Base-by-base conservation (phyloP, 1,284 basidiomycete genomes). In the Ustilago crameri region DNA sequence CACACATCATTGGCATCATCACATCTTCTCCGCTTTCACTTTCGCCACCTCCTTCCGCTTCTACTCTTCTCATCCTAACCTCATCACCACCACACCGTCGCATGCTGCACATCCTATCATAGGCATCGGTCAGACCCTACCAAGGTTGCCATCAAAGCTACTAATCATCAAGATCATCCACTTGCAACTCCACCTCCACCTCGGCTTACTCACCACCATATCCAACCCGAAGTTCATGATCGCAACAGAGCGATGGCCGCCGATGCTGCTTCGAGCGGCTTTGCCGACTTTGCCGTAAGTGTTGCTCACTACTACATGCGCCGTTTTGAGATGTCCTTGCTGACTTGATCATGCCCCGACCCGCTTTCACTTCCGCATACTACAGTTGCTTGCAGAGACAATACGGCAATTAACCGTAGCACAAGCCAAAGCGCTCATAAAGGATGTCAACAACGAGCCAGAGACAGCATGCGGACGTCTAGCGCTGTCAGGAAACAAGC, bases 401-500 rank as follows among this genome's bases (percentile, higher is more conserved):
- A 70, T 78, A 42, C 62, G 61, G 5, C 26, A 56, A 2, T 49
- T 78, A n/a, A 78, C 75, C 24, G 64, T 80, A 1, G 67, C 65
- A 22, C 58, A 71, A 32, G 59, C 78, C 38, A 80, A 80, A 47
- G 63, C 65, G 22, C 62, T 74, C 38, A 70, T 80, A 52, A 73
- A 68, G 47, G 70, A 74, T 17, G 43, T 80, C 57, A 76, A 76
- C 64, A 71, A 73, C 48, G 76, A 65, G 35, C 52, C 51, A 5
- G 64, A 65, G 10, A 45, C 57, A 9, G 46, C 60, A 24, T 57
- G 73, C 24, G 55, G 60, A 3, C 68, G 55, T 37, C 38, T 78
- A 2, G 50, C 62, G 3, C 48, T 80, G 37, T 65, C 67, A 1
- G 78, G 78, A 14, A 78, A 74, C 70, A 80, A 80, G 43, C 51